phyloP scores from a whole-genome alignment of 2,329 filamentous ascomycete genomes.

The Aspergillus fumigatus region DNA sequence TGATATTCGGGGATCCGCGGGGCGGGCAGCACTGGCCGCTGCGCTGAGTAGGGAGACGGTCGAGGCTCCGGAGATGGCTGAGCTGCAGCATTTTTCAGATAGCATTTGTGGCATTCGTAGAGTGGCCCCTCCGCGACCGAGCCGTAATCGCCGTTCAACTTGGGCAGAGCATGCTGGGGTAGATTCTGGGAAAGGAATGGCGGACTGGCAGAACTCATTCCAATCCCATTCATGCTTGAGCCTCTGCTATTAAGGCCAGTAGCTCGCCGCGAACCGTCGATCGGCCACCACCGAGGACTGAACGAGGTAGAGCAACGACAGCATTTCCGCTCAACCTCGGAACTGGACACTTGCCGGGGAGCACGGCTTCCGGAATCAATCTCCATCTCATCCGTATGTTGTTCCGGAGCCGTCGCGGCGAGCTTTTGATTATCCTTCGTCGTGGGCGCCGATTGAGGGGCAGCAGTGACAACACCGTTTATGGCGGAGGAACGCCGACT shows the following conservation, averaged over 20 bases:
- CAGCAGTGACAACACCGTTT: constrained; percentile 27
- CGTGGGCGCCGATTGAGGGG: constrained; percentile 5
- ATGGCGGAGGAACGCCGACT: constrained; percentile 57
- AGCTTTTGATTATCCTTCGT: constrained; percentile 23
- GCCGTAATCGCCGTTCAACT: constrained; percentile 26
- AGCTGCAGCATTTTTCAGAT: constrained; percentile 42
- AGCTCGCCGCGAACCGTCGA: constrained; percentile 51
- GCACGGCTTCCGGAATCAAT: constrained; percentile 25
- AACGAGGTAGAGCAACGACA: constrained; percentile 36
- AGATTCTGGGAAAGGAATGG: constrained; percentile 24
- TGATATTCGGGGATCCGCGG: constrained; percentile 29
- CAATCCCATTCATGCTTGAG: constrained; percentile 30
- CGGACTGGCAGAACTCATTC: constrained; percentile 19
- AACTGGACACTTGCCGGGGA: constrained; percentile 14
- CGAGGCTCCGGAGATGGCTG: constrained; percentile 31
- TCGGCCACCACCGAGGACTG: constrained; percentile 58
- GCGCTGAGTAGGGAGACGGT: constrained; percentile 30
- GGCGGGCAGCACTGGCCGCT: constrained; percentile 32
- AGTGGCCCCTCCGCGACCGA: constrained; percentile 29
- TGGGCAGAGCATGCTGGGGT: constrained; percentile 21
- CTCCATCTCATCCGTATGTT: constrained; percentile 25
- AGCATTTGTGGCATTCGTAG: constrained; percentile 73
- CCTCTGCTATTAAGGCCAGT: constrained; percentile 44
- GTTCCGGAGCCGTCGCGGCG: constrained; percentile 16
- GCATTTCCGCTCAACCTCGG: constrained; percentile 31